Evolutionary conservation across 2,329 filamentous ascomycete species (phyloP).

Genomic region (Pseudocercospora eumusae): DNA sequence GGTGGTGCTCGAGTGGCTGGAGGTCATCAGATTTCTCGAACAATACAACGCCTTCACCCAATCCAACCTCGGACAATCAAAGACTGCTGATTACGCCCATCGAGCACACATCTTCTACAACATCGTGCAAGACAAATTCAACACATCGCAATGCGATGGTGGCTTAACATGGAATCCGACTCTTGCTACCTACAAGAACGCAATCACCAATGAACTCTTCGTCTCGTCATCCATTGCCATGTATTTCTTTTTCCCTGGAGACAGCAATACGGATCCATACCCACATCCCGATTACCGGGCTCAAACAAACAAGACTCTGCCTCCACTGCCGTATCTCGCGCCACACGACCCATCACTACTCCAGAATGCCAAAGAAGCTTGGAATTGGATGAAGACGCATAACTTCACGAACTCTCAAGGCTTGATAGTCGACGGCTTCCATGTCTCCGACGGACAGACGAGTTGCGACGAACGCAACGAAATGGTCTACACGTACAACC

Average conservation of each 20-base stretch:
- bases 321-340: conserved; percentile 28
- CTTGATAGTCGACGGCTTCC: conserved; percentile 80
- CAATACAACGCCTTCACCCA: conserved; percentile 32
- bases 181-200: conserved; percentile 85
- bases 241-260: conserved; percentile 88
- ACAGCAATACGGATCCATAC: conserved; percentile 59
- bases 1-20: conserved; percentile 41
- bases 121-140: conserved; percentile 77
- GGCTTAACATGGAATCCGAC: conserved; percentile 91
- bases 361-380: conserved; percentile 71
- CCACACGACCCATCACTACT: conserved; percentile 58
- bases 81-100: conserved; percentile 75
- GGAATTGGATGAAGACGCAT: conserved; percentile 74
- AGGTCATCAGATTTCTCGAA: conserved; percentile 38
- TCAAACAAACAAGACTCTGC: conserved; percentile 50
- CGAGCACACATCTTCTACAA: conserved; percentile 87
- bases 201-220: conserved; percentile 92
- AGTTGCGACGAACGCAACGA: conserved; percentile 74
- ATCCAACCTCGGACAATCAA: conserved; percentile 73
- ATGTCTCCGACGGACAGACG: conserved; percentile 65
- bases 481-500: conserved; percentile 95
- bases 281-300: conserved; percentile 38
- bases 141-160: conserved; percentile 74
- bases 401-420: conserved; percentile 79
- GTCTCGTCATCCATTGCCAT: conserved; percentile 83